These are phyloP conservation scores for Aleurites moluccanus DNA, from an alignment of 441 rosid species.

Conservation along the genomic window DNA sequence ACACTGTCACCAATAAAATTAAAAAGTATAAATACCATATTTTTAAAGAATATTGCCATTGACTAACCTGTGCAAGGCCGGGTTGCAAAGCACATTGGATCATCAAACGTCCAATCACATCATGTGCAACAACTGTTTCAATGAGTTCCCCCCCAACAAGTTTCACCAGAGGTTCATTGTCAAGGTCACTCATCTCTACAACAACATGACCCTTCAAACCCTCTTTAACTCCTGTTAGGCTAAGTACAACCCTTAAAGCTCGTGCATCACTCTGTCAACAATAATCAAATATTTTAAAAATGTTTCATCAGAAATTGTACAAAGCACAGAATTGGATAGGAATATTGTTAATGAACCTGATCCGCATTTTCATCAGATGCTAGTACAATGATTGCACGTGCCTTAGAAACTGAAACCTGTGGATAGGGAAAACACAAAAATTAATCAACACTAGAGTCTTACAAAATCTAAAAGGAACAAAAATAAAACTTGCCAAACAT, in stretches of 20 bases:
- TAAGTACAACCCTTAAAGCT: slow-evolving; percentile 90
- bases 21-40: neutral
- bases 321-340: slow-evolving; percentile 10
- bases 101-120: slow-evolving; percentile 95
- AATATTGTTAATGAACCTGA: slow-evolving; percentile 53
- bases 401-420: slow-evolving; percentile 94
- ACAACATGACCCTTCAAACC: slow-evolving; percentile 89
- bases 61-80: slow-evolving; percentile 83
- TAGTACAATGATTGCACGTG: slow-evolving; percentile 77
- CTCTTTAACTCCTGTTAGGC: slow-evolving; percentile 85
- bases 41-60: slow-evolving; percentile 11
- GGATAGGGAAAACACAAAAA: slow-evolving; percentile 23
- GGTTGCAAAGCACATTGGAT: slow-evolving; percentile 94
- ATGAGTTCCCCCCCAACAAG: slow-evolving; percentile 95
- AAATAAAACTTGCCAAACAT: slow-evolving; percentile 13
- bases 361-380: slow-evolving; percentile 95
- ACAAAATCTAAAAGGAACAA: neutral
- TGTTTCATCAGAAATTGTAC: slow-evolving; percentile 15
- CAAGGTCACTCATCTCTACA: slow-evolving; percentile 94
- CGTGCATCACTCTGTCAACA: slow-evolving; percentile 82
- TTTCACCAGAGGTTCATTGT: slow-evolving; percentile 93
- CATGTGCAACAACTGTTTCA: slow-evolving; percentile 96
- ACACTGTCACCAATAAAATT: neutral
- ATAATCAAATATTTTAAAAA: slow-evolving; percentile 18
- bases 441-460: slow-evolving; percentile 15